These are phyloP conservation scores for Talinum fruticosum DNA, from an alignment of 148 eudicot species.

Conservation along the genomic window DNA sequence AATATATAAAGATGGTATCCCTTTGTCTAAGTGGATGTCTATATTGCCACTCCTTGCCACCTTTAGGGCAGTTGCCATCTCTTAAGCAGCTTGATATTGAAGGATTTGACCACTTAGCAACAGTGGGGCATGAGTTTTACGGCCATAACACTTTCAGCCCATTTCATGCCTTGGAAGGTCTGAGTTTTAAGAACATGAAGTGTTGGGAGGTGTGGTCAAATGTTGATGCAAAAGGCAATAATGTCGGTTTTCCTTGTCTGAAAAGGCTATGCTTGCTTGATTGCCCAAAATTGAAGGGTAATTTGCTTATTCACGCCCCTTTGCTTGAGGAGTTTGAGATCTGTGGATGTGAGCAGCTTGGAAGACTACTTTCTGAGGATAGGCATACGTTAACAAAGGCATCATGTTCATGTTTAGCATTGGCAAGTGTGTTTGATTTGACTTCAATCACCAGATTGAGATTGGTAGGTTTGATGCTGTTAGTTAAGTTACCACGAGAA, in stretches of 20 bases:
- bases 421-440: no score
- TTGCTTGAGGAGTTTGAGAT: not conserved
- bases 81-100: no score
- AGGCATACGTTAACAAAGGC: not conserved
- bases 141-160: not conserved
- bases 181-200: not conserved
- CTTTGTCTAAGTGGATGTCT: not conserved
- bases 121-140: conserved; percentile 7
- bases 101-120: not conserved
- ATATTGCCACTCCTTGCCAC: conserved; percentile 8
- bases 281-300: conserved; percentile 10
- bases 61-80: conserved; percentile 4
- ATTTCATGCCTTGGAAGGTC: not conserved
- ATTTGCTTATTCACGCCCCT: not conserved
- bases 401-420: no score
- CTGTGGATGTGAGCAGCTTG: no score
- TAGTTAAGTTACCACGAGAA: no score
- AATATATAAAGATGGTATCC: not conserved
- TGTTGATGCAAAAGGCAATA: no score
- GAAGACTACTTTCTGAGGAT: not conserved
- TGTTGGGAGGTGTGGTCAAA: not conserved
- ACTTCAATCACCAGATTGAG: no score
- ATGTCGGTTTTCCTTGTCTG: not conserved
- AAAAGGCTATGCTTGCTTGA: not conserved
- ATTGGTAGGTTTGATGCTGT: no score